Evolutionary conservation across 495 filamentous ascomycete genomes (phyloP), one percentile per base, ranked within the genome.

Genomic region (Penicillium antarcticum): DNA sequence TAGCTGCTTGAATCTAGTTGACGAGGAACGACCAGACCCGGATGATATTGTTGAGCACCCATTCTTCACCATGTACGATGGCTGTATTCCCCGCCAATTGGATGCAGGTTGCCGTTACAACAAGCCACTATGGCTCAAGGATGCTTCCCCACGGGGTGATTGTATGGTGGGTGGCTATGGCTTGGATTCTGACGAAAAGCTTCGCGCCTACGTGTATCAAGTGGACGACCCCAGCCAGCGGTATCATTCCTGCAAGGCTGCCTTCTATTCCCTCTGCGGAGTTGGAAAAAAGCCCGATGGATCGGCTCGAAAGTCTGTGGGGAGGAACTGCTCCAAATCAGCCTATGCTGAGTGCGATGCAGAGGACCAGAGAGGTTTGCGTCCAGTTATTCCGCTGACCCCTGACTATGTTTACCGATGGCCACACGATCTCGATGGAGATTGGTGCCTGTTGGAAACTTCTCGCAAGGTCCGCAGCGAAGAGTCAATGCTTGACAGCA

Each of bases 41-140:
- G 90, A 95, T 58, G 82, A 84, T 6, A 87, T 94, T 62, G 88
- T 92, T 12, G 83, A 89, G 45, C 90, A 94, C 63, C 72, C 80
- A 11, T 95, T 94, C 65, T 94, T 95, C 69, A 82, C 80, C 39
- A 80, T 80, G 77, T 77, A 80, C 39, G 70, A 76, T 26, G 75
- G 77, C 13, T 74, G 72, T 42, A 81, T 81, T 52, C 77, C 78
- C 19, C 66, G 66, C 26, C 60, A 67, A 29, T 52, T 81, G 45
- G 76, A 80, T 21, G 63, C 73, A 9, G 50, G 53, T 14, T 77
- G 69, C 31, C 69, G 68, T 13, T 57, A 67, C 43, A 68, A 66
- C 24, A 72, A 72, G 47, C 78, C 78, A 0, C 41, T 65, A 10
- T 81, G 74, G 69, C 62, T 80, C 23, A 72, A 66, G 18, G 57